These are phyloP conservation scores for Clathrospora elynae DNA, from an alignment of 2,329 filamentous ascomycete species.

Conservation along the genomic window DNA sequence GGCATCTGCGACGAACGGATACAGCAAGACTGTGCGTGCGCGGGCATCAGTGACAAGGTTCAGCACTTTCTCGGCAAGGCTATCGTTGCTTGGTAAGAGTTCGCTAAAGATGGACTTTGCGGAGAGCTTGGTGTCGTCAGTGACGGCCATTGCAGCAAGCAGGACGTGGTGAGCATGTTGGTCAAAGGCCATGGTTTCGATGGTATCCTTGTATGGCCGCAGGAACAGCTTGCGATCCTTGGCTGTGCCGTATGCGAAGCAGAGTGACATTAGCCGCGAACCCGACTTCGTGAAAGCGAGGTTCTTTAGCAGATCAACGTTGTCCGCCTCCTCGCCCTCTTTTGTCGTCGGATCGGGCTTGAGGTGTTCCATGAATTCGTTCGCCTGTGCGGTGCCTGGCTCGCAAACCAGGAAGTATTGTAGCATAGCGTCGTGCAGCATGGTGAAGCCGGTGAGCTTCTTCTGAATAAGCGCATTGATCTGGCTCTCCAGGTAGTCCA, in stretches of 20 bases:
- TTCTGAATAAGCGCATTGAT: slow-evolving; percentile 95
- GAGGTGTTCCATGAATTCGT: slow-evolving; percentile 85
- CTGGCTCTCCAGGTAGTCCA: slow-evolving; percentile 82
- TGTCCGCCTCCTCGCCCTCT: slow-evolving; percentile 57
- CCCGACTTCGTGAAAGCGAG: slow-evolving; percentile 94
- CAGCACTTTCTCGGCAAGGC: slow-evolving; percentile 66
- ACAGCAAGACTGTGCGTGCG: slow-evolving; percentile 71
- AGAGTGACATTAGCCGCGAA: slow-evolving; percentile 77
- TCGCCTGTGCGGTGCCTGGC: slow-evolving; percentile 77
- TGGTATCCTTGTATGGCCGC: slow-evolving; percentile 86
- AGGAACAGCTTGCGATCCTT: slow-evolving; percentile 93
- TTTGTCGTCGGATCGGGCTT: slow-evolving; percentile 83
- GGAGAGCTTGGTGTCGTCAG: slow-evolving; percentile 91
- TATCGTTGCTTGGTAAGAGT: slow-evolving; percentile 64
- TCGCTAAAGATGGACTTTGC: slow-evolving; percentile 87
- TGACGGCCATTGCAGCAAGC: slow-evolving; percentile 83
- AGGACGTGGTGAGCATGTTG: slow-evolving; percentile 78
- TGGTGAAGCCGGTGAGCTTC: slow-evolving; percentile 94
- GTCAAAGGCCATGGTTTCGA: slow-evolving; percentile 84
- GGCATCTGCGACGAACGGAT: slow-evolving; percentile 71
- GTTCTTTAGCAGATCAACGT: slow-evolving; percentile 81
- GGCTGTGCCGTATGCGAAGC: slow-evolving; percentile 81
- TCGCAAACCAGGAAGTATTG: slow-evolving; percentile 89
- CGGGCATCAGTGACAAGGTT: slow-evolving; percentile 68
- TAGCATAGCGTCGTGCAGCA: slow-evolving; percentile 97